Conservation (phyloP, 345 rosid genomes). For the Clausena lansium region DNA sequence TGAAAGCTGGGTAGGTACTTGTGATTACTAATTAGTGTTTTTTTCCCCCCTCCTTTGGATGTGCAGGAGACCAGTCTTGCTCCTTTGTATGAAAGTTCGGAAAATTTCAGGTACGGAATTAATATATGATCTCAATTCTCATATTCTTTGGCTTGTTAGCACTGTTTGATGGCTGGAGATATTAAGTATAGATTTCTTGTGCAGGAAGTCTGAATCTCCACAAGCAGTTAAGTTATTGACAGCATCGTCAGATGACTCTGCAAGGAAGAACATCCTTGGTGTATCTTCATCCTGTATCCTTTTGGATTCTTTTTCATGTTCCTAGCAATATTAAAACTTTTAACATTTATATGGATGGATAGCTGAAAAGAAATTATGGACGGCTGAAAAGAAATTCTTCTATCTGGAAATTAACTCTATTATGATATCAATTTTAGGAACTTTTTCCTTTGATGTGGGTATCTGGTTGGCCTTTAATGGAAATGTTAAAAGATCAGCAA, state of each 20-base stretch:
- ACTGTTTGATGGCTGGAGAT: slow-evolving; percentile 8
- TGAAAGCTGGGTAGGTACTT: background rate
- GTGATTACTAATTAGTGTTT: slow-evolving; percentile 8
- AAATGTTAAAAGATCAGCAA: background rate
- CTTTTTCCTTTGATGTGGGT: background rate
- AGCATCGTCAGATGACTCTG: slow-evolving; percentile 68
- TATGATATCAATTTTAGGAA: background rate
- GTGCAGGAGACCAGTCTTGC: slow-evolving; percentile 62
- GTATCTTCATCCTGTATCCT: slow-evolving; percentile 83
- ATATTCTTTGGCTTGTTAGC: slow-evolving; percentile 6
- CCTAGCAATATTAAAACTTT: background rate
- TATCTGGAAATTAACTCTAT: background rate
- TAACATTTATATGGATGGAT: background rate
- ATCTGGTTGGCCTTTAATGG: background rate
- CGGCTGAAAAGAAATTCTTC: background rate
- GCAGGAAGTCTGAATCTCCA: slow-evolving; percentile 65
- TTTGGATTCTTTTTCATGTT: slow-evolving; percentile 6
- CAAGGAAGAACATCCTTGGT: slow-evolving; percentile 69
- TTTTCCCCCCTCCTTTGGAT: slow-evolving; percentile 3
- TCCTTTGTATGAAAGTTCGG: slow-evolving; percentile 47
- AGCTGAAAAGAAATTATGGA: background rate
- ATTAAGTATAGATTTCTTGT: slow-evolving; percentile 23
- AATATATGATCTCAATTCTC: background rate
- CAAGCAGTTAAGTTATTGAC: slow-evolving; percentile 73
- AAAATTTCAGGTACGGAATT: slow-evolving; percentile 53